phyloP scores from a whole-genome alignment of 2,329 filamentous ascomycete genomes.

The Hypoxylon sp. region DNA sequence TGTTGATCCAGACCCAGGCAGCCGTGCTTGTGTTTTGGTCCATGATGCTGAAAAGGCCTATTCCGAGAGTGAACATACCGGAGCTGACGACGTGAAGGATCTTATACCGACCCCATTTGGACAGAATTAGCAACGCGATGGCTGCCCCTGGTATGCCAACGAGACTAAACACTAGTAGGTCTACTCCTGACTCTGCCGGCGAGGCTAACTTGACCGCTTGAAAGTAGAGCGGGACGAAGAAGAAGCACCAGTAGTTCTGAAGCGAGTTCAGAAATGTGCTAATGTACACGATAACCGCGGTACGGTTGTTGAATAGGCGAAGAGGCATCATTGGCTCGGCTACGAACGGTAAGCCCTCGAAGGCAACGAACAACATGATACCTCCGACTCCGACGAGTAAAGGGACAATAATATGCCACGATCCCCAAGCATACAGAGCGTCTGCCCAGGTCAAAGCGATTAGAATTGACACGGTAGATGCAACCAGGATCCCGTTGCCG shows the following conservation, averaged over 20 bases:
- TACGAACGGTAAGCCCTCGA: constrained; percentile 48
- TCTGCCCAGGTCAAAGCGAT: constrained; percentile 57
- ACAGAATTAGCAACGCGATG: constrained; percentile 44
- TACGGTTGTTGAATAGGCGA: constrained; percentile 59
- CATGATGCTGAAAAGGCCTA: constrained; percentile 56
- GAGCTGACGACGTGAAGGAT: constrained; percentile 47
- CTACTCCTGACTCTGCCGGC: constrained; percentile 50
- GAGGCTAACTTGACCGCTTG: constrained; percentile 54
- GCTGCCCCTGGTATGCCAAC: constrained; percentile 41
- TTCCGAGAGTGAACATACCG: constrained; percentile 51
- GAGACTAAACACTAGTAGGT: constrained; percentile 45
- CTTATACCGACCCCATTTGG: constrained; percentile 46
- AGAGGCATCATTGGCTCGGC: constrained; percentile 56
- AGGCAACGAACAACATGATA: constrained; percentile 53
- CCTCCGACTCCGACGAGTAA: constrained; percentile 56
- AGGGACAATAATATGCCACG: constrained; percentile 54
- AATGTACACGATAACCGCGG: constrained; percentile 50
- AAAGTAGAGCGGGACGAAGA: constrained; percentile 61
- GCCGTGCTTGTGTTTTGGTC: constrained; percentile 50
- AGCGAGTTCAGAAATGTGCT: constrained; percentile 56
- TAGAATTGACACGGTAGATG: constrained; percentile 53
- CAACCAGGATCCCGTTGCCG: constrained; percentile 55
- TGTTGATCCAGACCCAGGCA: constrained; percentile 55
- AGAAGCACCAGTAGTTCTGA: constrained; percentile 53
- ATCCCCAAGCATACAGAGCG: constrained; percentile 54